Percentiles rank a stretch among this genome's conserved stretches.
These are phyloP conservation scores for Mortierella sp. DNA, from an alignment of 371 early-diverging fungal genomes.

Conservation along the genomic window DNA sequence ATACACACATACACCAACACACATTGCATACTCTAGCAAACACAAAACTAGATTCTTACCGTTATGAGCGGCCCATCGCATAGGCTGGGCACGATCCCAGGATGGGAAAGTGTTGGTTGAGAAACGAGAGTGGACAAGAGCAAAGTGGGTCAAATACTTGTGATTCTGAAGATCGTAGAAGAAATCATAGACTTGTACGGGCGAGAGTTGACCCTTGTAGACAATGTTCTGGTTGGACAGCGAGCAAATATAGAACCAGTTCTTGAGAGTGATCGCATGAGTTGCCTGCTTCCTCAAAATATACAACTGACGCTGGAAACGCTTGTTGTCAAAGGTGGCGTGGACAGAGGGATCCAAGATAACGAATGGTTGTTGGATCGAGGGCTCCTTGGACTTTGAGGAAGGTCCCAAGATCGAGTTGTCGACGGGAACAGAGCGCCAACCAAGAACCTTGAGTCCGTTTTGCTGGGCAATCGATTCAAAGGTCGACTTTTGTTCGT, in stretches of 20 bases:
- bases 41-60: constrained; percentile 66
- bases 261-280: constrained; percentile 80
- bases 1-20: neutral
- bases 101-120: constrained; percentile 98
- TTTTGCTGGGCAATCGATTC: constrained; percentile 78
- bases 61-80: constrained; percentile 98
- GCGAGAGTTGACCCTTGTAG: constrained; percentile 96
- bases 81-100: constrained; percentile 98
- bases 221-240: constrained; percentile 92
- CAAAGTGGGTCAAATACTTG: constrained; percentile 89
- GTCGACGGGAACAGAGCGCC: constrained; percentile 93
- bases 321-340: constrained; percentile 70
- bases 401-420: constrained; percentile 90
- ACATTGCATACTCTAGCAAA: neutral
- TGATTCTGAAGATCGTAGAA: constrained; percentile 90
- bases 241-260: constrained; percentile 97
- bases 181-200: constrained; percentile 94
- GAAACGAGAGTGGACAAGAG: constrained; percentile 97
- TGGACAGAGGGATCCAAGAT: constrained; percentile 60
- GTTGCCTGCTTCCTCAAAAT: constrained; percentile 91
- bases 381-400: constrained; percentile 92
- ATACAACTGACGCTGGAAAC: constrained; percentile 91
- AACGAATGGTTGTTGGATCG: constrained; percentile 94
- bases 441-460: constrained; percentile 85
- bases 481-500: constrained; percentile 80